A percentile compares a stretch with the other conserved stretches of the same genome.
phyloP scores from a whole-genome alignment of 768 basidiomycete species.

The Lactifluus hygrophoroides region DNA sequence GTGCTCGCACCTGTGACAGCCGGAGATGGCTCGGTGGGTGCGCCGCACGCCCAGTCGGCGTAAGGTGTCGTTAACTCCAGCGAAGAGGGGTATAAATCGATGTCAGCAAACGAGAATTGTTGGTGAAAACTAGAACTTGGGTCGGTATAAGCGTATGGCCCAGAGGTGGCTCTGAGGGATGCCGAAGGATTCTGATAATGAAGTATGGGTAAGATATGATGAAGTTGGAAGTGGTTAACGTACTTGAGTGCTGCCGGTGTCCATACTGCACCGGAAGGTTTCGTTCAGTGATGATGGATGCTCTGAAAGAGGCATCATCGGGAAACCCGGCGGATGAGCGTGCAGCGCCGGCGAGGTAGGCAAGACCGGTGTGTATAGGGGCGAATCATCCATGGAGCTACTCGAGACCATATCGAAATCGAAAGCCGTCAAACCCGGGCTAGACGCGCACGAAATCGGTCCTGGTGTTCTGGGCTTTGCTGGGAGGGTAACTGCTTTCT shows the following conservation, averaged over 20 bases:
- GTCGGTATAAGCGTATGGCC: slow-evolving; percentile 5
- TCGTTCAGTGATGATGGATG: neutral
- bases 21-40: neutral
- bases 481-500: neutral
- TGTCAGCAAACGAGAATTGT: slow-evolving; percentile 11
- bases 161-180: neutral
- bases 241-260: slow-evolving; percentile 3
- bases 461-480: neutral
- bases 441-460: slow-evolving; percentile 15
- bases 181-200: neutral
- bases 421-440: slow-evolving; percentile 6
- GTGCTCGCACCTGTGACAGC: neutral
- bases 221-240: neutral
- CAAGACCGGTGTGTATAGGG: slow-evolving; percentile 10
- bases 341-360: slow-evolving; percentile 2
- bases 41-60: slow-evolving; percentile 5
- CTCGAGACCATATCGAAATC: slow-evolving; percentile 13
- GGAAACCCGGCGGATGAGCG: neutral
- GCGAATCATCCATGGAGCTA: slow-evolving; percentile 11
- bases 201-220: neutral
- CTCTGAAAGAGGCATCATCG: slow-evolving; percentile 9
- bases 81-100: slow-evolving; percentile 9
- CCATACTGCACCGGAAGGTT: neutral
- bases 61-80: slow-evolving; percentile 8
- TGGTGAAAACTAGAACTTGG: neutral